Evolutionary conservation across 2,329 filamentous ascomycete species (phyloP).

Genomic region (Grosmannia huntii): DNA sequence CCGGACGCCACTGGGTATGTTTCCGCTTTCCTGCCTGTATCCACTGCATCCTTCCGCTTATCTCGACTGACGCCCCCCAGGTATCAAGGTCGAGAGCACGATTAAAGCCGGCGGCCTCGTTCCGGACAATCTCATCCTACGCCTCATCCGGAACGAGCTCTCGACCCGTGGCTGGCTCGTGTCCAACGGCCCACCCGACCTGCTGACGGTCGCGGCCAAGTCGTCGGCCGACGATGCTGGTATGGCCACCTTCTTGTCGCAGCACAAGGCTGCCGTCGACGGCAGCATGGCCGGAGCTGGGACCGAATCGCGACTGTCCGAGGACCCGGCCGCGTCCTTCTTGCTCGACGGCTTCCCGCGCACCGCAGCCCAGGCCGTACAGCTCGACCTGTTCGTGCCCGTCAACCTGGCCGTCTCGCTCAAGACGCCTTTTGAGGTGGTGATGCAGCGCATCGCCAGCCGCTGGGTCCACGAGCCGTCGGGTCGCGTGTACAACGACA

Average conservation of each 20-base stretch:
- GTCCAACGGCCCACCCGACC: conserved; percentile 21
- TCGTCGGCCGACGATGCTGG: conserved; percentile 12
- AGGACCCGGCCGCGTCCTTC: conserved; percentile 73
- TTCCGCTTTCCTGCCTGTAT: neutral
- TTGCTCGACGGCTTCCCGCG: conserved; percentile 94
- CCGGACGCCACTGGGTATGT: conserved; percentile 68
- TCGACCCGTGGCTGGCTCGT: conserved; percentile 73
- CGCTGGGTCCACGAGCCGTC: conserved; percentile 90
- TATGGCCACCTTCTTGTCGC: conserved; percentile 28
- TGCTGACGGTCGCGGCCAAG: neutral
- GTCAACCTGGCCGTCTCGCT: conserved; percentile 89
- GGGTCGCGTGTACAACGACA: conserved; percentile 88
- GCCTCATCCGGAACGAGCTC: conserved; percentile 84
- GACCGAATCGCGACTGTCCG: conserved; percentile 27
- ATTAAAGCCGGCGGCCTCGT: conserved; percentile 88
- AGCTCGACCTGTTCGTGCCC: conserved; percentile 71
- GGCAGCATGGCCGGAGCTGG: conserved; percentile 8
- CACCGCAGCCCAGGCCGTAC: conserved; percentile 65
- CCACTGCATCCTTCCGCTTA: neutral
- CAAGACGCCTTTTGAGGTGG: conserved; percentile 72
- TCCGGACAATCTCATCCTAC: conserved; percentile 79
- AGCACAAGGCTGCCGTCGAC: conserved; percentile 16
- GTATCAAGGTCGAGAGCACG: conserved; percentile 77
- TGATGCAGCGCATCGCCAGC: conserved; percentile 78
- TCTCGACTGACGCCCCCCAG: conserved; percentile 28